Conservation (phyloP, 352 stramenopile genomes). For the Pythium brassicae region DNA sequence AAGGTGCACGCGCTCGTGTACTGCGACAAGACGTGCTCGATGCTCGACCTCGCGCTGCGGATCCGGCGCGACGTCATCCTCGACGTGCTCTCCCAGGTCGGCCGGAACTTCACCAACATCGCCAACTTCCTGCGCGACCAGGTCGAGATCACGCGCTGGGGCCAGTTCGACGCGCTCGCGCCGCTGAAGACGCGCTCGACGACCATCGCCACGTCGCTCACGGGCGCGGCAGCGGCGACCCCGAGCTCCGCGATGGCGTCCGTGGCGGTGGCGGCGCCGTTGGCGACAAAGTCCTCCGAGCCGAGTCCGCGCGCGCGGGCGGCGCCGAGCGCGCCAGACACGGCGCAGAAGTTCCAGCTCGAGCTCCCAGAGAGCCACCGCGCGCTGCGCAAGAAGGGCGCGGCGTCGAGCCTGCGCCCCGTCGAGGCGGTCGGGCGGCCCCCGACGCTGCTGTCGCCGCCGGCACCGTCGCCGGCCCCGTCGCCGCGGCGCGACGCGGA, state of each 20-base stretch:
- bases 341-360: conserved; percentile 32
- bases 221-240: conserved; percentile 12
- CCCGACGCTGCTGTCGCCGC: background rate
- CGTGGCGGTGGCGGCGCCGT: background rate
- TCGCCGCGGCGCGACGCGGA: background rate
- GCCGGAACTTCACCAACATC: conserved; percentile 85
- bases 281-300: conserved; percentile 7
- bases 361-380: conserved; percentile 42
- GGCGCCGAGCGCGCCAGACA: conserved; percentile 5
- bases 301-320: conserved; percentile 11
- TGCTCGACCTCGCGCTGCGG: conserved; percentile 61
- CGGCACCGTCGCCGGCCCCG: background rate
- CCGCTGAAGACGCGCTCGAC: conserved; percentile 50
- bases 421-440: conserved; percentile 1
- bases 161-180: conserved; percentile 57
- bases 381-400: conserved; percentile 33
- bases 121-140: conserved; percentile 78
- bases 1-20: conserved; percentile 86
- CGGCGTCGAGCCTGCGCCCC: background rate
- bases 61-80: conserved; percentile 79
- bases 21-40: conserved; percentile 82
- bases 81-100: conserved; percentile 79
- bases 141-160: conserved; percentile 68
- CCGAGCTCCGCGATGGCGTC: conserved; percentile 9
- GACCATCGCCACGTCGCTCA: conserved; percentile 23